Evolutionary conservation across 2,329 filamentous ascomycete species (phyloP).

Genomic region (Fusarium dlaminii): DNA sequence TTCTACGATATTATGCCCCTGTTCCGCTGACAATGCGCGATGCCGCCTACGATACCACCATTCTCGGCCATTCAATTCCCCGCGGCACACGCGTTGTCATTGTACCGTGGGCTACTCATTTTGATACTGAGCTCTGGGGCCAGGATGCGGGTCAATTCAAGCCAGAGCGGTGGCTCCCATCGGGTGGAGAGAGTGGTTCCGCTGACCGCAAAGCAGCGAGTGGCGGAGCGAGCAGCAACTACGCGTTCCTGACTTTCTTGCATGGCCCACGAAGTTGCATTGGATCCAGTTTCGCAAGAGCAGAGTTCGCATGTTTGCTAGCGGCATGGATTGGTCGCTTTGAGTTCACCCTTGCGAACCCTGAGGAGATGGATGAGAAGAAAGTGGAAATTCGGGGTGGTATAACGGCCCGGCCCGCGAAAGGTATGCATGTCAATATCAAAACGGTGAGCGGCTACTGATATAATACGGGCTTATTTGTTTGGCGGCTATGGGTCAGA

Average conservation of each 20-base stretch:
- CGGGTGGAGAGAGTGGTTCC: conserved; percentile 47
- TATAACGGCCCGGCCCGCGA: conserved; percentile 76
- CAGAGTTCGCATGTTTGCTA: conserved; percentile 85
- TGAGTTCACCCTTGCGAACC: conserved; percentile 65
- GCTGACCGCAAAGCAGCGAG: conserved; percentile 60
- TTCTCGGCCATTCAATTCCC: conserved; percentile 72
- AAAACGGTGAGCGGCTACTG: conserved; percentile 72
- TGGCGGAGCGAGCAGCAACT: conserved; percentile 80
- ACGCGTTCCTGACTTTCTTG: conserved; percentile 81
- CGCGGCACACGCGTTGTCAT: conserved; percentile 76
- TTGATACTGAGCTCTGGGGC: conserved; percentile 77
- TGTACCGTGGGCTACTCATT: conserved; percentile 74
- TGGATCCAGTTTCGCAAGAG: conserved; percentile 80
- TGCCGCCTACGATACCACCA: conserved; percentile 69
- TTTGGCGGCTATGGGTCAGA: not conserved
- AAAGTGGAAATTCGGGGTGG: conserved; percentile 74
- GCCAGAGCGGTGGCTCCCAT: conserved; percentile 77
- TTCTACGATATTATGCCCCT: conserved; percentile 77
- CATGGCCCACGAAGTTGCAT: conserved; percentile 90
- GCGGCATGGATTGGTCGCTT: conserved; percentile 82
- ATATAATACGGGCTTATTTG: conserved; percentile 8
- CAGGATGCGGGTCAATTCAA: conserved; percentile 77
- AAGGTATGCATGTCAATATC: conserved; percentile 75
- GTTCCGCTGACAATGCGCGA: conserved; percentile 77
- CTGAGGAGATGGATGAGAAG: conserved; percentile 71